Conservation (phyloP, 176 grass and related monocot species). For the Pharus latifolius region DNA sequence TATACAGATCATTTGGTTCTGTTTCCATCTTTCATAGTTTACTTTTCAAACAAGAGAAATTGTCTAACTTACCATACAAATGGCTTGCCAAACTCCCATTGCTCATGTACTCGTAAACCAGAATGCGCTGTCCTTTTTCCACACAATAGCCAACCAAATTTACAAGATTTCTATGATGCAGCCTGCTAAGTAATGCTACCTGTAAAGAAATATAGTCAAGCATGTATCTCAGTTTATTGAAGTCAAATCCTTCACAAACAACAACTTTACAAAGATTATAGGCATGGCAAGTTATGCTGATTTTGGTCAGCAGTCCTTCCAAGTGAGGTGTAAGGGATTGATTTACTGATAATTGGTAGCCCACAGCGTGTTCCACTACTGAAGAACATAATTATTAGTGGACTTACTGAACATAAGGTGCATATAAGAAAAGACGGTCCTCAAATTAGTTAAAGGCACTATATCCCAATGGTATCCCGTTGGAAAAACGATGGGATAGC, state of each 20-base stretch:
- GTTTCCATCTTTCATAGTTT: background rate
- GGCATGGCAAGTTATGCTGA: background rate
- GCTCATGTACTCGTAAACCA: conserved; percentile 97
- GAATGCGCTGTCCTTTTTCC: conserved; percentile 75
- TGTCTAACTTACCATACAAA: conserved; percentile 58
- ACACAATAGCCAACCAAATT: conserved; percentile 99
- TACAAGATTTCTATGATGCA: conserved; percentile 98
- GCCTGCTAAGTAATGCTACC: conserved; percentile 88
- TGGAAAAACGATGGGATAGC: no score
- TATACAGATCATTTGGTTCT: background rate
- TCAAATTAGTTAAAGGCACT: background rate
- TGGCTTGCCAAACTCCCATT: conserved; percentile 83
- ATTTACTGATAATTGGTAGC: no score
- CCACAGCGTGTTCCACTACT: background rate
- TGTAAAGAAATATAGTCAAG: conserved; percentile 19
- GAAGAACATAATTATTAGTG: background rate
- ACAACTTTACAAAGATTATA: conserved; percentile 1
- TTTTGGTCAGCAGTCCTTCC: no score
- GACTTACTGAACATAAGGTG: background rate
- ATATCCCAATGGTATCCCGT: no score
- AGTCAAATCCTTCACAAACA: background rate
- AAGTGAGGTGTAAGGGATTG: no score
- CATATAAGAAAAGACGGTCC: background rate
- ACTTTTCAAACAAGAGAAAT: background rate
- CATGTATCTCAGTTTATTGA: conserved; percentile 9